Conservation (phyloP, 1,284 basidiomycete genomes). For the Ceratobasidium sp. region DNA sequence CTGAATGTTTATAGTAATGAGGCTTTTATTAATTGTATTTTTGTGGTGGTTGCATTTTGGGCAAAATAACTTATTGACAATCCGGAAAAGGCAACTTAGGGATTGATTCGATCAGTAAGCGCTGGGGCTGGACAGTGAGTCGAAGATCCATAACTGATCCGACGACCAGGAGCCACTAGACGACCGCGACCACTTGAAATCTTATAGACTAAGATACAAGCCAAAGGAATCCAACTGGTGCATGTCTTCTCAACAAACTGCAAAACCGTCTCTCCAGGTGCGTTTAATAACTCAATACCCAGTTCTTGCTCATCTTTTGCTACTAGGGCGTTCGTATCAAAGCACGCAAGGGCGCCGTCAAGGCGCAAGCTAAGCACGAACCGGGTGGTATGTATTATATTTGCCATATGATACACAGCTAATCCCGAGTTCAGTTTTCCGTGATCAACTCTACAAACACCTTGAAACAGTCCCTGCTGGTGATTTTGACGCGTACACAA, state of each 20-base stretch:
- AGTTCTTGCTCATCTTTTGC: not conserved
- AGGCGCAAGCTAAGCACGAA: constrained; percentile 90
- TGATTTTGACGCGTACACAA: constrained; percentile 85
- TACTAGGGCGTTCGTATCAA: constrained; percentile 78
- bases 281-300: not conserved
- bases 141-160: constrained; percentile 18
- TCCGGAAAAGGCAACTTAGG: too few species aligned
- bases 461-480: constrained; percentile 84
- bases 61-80: too few species aligned
- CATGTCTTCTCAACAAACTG: constrained; percentile 43
- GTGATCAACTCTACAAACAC: constrained; percentile 94
- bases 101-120: constrained; percentile 13
- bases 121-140: constrained; percentile 9
- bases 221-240: constrained; percentile 32
- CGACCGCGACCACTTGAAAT: constrained; percentile 19
- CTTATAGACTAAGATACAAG: constrained; percentile 30
- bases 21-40: too few species aligned
- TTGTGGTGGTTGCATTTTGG: too few species aligned
- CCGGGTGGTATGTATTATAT: constrained; percentile 65
- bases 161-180: constrained; percentile 10
- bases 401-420: not conserved
- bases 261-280: constrained; percentile 44
- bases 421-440: constrained; percentile 72
- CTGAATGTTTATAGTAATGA: too few species aligned
- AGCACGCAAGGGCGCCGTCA: constrained; percentile 87